Evolutionary conservation across 371 early-diverging fungal genomes (phyloP).

Genomic region (Dichotomocladium elegans): DNA sequence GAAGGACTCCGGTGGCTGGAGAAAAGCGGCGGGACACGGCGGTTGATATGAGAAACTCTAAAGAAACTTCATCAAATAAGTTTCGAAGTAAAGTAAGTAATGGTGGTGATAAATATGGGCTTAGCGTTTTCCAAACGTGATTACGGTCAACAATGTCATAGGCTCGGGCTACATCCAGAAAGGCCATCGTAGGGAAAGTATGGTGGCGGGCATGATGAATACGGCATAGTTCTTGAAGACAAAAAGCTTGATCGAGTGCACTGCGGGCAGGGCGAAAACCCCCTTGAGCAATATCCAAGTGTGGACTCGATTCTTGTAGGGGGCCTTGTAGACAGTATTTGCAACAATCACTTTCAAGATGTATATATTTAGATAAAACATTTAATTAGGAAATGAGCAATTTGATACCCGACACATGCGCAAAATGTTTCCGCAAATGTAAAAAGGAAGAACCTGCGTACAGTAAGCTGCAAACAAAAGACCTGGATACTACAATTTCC

Average conservation of each 20-base stretch:
- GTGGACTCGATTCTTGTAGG: not conserved
- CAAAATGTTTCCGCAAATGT: no score
- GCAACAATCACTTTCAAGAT: no score
- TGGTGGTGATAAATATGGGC: not conserved
- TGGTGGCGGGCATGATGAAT: not conserved
- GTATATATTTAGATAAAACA: no score
- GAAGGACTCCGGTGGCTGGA: no score
- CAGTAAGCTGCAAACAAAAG: no score
- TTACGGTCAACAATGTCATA: constrained; percentile 13
- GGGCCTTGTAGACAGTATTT: constrained; percentile 2
- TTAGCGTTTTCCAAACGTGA: constrained; percentile 9
- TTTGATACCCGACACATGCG: no score
- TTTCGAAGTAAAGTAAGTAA: constrained; percentile 4
- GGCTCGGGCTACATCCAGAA: constrained; percentile 15
- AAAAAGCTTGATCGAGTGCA: constrained; percentile 3
- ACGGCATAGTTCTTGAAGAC: constrained; percentile 1
- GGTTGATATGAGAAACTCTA: not conserved
- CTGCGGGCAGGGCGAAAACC: constrained; percentile 17
- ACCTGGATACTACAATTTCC: no score
- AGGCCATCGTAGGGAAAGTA: constrained; percentile 7
- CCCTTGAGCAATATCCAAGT: constrained; percentile 27
- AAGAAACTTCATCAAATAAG: constrained; percentile 5
- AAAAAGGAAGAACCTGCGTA: no score
- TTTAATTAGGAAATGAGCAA: no score
- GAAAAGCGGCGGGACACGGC: not conserved